Evolutionary conservation across 2,329 filamentous ascomycete genomes (phyloP).

Genomic region (Fusarium decemcellulare): DNA sequence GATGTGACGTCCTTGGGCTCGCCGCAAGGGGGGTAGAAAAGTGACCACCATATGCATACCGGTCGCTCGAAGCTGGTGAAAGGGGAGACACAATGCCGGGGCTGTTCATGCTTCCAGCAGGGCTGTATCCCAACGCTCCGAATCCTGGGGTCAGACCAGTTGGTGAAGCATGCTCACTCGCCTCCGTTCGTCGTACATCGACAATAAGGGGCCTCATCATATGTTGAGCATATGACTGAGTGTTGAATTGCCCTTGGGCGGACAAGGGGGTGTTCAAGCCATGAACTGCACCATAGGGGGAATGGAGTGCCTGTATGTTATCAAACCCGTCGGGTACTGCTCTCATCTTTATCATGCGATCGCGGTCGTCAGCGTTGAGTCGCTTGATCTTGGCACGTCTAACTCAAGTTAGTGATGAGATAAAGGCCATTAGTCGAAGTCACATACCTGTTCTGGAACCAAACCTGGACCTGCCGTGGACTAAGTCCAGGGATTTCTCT

Average conservation of each 20-base stretch:
- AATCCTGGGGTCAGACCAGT: conserved; percentile 78
- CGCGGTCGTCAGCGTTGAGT: conserved; percentile 77
- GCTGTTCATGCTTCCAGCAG: conserved; percentile 63
- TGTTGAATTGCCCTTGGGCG: conserved; percentile 64
- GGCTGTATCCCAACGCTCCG: conserved; percentile 75
- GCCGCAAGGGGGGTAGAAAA: conserved; percentile 62
- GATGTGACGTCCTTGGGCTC: conserved; percentile 65
- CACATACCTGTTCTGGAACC: conserved; percentile 95
- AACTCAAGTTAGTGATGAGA: conserved; percentile 26
- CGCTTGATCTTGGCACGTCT: conserved; percentile 81
- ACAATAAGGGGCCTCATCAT: conserved; percentile 79
- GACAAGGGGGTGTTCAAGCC: conserved; percentile 63
- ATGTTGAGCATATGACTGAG: conserved; percentile 68
- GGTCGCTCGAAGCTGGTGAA: conserved; percentile 67
- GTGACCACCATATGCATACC: conserved; percentile 67
- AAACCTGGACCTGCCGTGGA: conserved; percentile 94
- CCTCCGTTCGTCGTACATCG: conserved; percentile 75
- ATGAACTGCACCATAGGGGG: conserved; percentile 74
- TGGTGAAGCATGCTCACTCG: conserved; percentile 77
- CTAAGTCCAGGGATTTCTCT: conserved; percentile 92
- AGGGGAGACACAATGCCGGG: conserved; percentile 71
- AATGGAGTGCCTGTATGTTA: conserved; percentile 78
- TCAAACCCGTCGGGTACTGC: conserved; percentile 80
- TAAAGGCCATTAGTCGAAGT: neutral
- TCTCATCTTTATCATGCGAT: conserved; percentile 80